Percentiles rank a stretch among this genome's conserved stretches.
Conservation (phyloP, 306 rosid species). For the Lathyrus oleraceus region DNA sequence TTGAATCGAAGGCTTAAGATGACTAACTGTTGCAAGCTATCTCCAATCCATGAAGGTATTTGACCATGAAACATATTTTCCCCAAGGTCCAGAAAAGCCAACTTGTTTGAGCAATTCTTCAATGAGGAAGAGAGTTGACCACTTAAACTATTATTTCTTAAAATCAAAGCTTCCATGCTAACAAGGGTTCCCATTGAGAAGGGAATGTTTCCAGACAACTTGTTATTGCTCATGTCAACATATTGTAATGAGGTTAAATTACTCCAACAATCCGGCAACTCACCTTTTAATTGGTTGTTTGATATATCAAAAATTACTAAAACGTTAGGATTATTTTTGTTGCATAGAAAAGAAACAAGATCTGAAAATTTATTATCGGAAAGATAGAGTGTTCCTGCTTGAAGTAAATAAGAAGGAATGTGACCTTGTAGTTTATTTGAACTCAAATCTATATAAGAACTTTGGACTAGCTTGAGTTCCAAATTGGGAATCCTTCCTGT, state of each 20-base stretch:
- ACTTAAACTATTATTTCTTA: slow-evolving; percentile 23
- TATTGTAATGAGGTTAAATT: background rate
- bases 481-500: no score
- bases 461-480: no score
- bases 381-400: no score
- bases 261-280: slow-evolving; percentile 28
- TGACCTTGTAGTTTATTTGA: no score
- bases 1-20: slow-evolving; percentile 1
- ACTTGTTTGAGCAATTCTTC: slow-evolving; percentile 5
- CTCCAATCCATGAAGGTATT: slow-evolving; percentile 34
- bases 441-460: no score
- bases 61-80: slow-evolving; percentile 21
- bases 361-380: no score
- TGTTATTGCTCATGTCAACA: slow-evolving; percentile 24
- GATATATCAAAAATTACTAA: no score
- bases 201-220: background rate
- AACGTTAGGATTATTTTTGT: no score
- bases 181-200: background rate
- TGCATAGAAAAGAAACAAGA: no score
- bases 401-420: no score
- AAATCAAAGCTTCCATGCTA: background rate
- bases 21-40: background rate
- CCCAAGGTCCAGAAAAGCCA: background rate
- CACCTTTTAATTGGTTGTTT: slow-evolving; percentile 2
- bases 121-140: slow-evolving; percentile 13